Conservation (phyloP, 1,284 basidiomycete genomes). For the Hemileia vastatrix region DNA sequence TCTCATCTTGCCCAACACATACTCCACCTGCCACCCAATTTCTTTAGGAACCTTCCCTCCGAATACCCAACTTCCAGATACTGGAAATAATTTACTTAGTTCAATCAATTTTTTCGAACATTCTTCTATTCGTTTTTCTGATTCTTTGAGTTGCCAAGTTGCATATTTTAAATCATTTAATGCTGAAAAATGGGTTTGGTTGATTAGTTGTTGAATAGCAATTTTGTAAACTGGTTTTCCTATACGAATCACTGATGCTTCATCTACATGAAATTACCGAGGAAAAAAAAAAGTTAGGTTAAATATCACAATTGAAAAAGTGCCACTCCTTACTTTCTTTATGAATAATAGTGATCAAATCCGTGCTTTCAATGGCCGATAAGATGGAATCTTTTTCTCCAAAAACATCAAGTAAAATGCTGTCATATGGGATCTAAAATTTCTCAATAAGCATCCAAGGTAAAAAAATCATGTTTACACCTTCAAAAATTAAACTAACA, state of each 20-base stretch:
- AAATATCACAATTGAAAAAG: too few species aligned
- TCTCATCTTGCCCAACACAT: too few species aligned
- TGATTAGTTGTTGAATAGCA: constrained; percentile 69
- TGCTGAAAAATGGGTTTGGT: constrained; percentile 30
- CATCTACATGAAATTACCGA: constrained; percentile 54
- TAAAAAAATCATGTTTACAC: not conserved
- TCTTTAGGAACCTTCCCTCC: constrained; percentile 6
- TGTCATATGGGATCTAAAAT: constrained; percentile 6
- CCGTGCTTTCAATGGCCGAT: constrained; percentile 7
- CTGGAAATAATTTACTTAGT: constrained; percentile 9
- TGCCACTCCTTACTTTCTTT: constrained; percentile 12
- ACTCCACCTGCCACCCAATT: constrained; percentile 6
- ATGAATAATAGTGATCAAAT: constrained; percentile 15
- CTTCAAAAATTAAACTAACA: constrained; percentile 19
- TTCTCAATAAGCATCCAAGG: not conserved
- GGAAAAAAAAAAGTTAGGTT: not conserved
- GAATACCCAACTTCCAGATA: constrained; percentile 3
- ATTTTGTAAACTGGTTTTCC: constrained; percentile 81
- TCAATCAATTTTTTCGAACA: constrained; percentile 1
- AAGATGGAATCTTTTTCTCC: constrained; percentile 4
- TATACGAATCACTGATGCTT: constrained; percentile 72
- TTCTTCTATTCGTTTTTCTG: not conserved
- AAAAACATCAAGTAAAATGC: constrained; percentile 8
- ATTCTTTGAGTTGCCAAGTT: not conserved
- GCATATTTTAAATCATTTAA: constrained; percentile 2